Conservation (phyloP, 495 filamentous ascomycete genomes). For the Aspergillus sclerotioniger region DNA sequence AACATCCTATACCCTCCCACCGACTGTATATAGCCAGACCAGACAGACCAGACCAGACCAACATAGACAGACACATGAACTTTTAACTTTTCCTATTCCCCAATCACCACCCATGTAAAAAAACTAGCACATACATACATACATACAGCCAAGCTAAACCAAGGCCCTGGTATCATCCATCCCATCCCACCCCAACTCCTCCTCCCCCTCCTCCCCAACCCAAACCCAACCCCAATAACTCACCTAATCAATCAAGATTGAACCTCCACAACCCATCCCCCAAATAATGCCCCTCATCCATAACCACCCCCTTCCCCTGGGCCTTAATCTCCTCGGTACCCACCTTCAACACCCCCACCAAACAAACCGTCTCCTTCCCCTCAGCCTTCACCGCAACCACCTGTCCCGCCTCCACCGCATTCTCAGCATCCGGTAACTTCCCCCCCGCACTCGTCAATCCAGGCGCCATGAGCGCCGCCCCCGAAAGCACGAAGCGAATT, state of each 20-base stretch:
- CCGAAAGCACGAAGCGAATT: conserved; percentile 91
- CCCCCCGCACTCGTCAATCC: conserved; percentile 84
- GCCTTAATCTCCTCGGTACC: conserved; percentile 90
- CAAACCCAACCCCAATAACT: background rate
- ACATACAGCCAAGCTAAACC: too few relatives aligned
- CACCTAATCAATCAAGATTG: conserved; percentile 22
- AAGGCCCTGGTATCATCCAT: background rate
- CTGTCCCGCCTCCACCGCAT: conserved; percentile 64
- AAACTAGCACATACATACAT: background rate
- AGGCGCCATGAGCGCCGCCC: conserved; percentile 93
- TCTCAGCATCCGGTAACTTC: conserved; percentile 59
- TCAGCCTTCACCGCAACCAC: conserved; percentile 88
- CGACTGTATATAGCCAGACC: background rate
- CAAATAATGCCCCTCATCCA: conserved; percentile 89
- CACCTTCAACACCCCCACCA: conserved; percentile 81
- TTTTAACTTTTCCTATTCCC: background rate
- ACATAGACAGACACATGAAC: conserved; percentile 1
- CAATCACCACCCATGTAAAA: too few relatives aligned
- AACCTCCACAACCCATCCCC: conserved; percentile 94
- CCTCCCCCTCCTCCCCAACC: background rate
- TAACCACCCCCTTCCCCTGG: conserved; percentile 87
- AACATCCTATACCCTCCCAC: background rate
- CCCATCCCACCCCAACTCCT: background rate
- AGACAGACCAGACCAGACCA: background rate
- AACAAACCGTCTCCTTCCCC: conserved; percentile 88